These are phyloP conservation scores for Polyporus arcularius DNA, from an alignment of 768 basidiomycete species.

Conservation along the genomic window DNA sequence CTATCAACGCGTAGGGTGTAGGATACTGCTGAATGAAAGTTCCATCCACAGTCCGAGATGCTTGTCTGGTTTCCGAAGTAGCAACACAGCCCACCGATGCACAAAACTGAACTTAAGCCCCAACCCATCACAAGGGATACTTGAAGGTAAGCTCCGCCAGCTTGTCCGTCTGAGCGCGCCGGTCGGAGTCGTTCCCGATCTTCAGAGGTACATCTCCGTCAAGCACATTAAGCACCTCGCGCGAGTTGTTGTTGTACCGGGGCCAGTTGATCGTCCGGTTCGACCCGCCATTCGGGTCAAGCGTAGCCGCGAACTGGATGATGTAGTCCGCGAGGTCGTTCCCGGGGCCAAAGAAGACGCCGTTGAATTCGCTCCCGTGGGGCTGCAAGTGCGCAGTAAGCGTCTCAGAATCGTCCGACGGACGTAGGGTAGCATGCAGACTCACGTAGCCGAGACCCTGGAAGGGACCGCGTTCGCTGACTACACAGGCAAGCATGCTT, in stretches of 20 bases:
- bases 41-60: too few relatives aligned
- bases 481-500: too few relatives aligned
- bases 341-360: background rate
- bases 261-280: constrained; percentile 23
- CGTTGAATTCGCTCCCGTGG: background rate
- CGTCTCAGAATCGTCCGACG: too few relatives aligned
- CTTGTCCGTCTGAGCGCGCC: background rate
- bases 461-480: background rate
- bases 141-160: too few relatives aligned
- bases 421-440: too few relatives aligned
- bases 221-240: constrained; percentile 22
- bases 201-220: constrained; percentile 19
- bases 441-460: constrained; percentile 2
- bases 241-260: constrained; percentile 15
- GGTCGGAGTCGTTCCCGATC: constrained; percentile 23
- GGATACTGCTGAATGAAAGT: too few relatives aligned
- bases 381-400: background rate
- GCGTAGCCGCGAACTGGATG: constrained; percentile 24
- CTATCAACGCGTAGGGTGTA: too few relatives aligned
- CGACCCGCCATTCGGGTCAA: constrained; percentile 23
- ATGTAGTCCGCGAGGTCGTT: constrained; percentile 18
- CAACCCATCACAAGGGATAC: too few relatives aligned
- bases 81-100: too few relatives aligned
- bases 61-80: too few relatives aligned
- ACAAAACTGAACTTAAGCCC: too few relatives aligned